Evolutionary conservation across 352 stramenopile genomes (phyloP).

Genomic region (Blastocystis sp.): DNA sequence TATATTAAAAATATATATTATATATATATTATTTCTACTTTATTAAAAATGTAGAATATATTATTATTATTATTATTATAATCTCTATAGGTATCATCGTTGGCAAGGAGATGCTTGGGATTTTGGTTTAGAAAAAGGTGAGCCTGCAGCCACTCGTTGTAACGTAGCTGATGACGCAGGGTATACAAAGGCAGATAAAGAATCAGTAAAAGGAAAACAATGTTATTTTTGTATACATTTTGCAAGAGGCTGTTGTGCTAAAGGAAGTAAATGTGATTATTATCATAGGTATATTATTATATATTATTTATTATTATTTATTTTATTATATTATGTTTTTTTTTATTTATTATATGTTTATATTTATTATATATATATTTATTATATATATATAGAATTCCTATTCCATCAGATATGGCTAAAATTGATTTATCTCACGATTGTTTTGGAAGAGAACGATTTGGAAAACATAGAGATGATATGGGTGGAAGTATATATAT

Average conservation of each 20-base stretch:
- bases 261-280: constrained; percentile 66
- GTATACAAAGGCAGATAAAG: constrained; percentile 65
- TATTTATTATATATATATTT: too few species aligned
- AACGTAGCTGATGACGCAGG: constrained; percentile 59
- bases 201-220: constrained; percentile 53
- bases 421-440: constrained; percentile 54
- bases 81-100: too few species aligned
- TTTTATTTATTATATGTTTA: too few species aligned
- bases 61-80: too few species aligned
- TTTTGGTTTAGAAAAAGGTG: constrained; percentile 51
- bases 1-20: too few species aligned
- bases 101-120: constrained; percentile 68
- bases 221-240: constrained; percentile 73
- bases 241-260: constrained; percentile 63
- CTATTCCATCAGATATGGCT: constrained; percentile 37
- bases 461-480: constrained; percentile 67
- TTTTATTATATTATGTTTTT: too few species aligned
- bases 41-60: too few species aligned
- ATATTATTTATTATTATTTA: constrained; percentile 53
- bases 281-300: constrained; percentile 65
- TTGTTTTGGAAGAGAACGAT: constrained; percentile 67
- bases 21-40: too few species aligned
- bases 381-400: too few species aligned
- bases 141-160: constrained; percentile 63
- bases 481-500: constrained; percentile 52